phyloP scores from a whole-genome alignment of 352 stramenopile genomes.

The Globisporangium barbulae region DNA sequence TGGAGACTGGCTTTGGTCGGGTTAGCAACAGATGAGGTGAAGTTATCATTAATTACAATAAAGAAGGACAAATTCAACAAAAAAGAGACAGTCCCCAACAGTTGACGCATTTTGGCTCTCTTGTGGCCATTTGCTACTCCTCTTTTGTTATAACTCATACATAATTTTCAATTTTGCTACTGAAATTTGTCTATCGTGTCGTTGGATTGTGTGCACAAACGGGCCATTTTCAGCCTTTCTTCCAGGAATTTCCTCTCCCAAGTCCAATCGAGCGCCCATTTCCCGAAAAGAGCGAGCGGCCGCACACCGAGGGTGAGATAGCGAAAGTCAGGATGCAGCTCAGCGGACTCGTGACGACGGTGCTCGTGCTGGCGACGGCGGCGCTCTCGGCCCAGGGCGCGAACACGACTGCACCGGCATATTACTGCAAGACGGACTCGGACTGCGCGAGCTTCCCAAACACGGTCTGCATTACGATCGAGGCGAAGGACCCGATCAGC shows the following conservation, averaged over 20 bases:
- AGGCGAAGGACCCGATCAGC: slow-evolving; percentile 63
- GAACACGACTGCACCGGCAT: slow-evolving; percentile 22
- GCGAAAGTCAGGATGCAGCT: slow-evolving; percentile 9
- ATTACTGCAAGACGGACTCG: slow-evolving; percentile 61
- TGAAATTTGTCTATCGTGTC: too few relatives aligned
- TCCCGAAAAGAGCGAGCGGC: background rate
- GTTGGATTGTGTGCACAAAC: background rate
- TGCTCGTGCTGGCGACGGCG: slow-evolving; percentile 15
- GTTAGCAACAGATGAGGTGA: too few relatives aligned
- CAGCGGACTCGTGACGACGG: slow-evolving; percentile 13
- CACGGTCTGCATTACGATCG: slow-evolving; percentile 76
- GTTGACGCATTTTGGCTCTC: too few relatives aligned
- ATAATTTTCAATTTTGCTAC: too few relatives aligned
- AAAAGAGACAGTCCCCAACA: too few relatives aligned
- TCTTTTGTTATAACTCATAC: too few relatives aligned
- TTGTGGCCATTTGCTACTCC: too few relatives aligned
- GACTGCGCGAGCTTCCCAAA: slow-evolving; percentile 65
- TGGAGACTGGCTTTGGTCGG: too few relatives aligned
- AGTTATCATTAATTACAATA: too few relatives aligned
- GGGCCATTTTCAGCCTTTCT: background rate
- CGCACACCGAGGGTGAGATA: background rate
- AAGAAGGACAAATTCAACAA: too few relatives aligned
- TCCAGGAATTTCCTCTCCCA: background rate
- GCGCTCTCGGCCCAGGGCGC: slow-evolving; percentile 10
- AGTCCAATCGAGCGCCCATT: slow-evolving; percentile 1